phyloP scores from a whole-genome alignment of 768 basidiomycete species.

The Obba rivulosa region DNA sequence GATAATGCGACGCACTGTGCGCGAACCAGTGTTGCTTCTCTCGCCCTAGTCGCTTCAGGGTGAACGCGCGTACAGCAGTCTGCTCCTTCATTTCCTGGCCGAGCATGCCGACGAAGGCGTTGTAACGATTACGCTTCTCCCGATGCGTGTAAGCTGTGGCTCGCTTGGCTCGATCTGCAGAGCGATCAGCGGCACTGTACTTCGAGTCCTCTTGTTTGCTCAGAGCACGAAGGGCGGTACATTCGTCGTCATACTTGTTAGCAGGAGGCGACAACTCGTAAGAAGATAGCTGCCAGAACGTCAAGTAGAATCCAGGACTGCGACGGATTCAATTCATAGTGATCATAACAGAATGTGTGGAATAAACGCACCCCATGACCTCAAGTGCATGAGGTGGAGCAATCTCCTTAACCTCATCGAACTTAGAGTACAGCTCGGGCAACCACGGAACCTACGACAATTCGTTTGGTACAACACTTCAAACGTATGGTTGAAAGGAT shows the following conservation, averaged over 20 bases:
- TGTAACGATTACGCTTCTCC: conserved; percentile 60
- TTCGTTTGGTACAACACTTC: not conserved
- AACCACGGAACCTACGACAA: conserved; percentile 67
- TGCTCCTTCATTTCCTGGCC: conserved; percentile 74
- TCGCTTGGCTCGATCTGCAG: conserved; percentile 58
- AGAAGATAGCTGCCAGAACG: conserved; percentile 95
- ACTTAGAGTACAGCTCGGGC: conserved; percentile 63
- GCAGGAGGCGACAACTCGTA: conserved; percentile 83
- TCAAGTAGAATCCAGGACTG: conserved; percentile 89
- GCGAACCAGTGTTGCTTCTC: conserved; percentile 86
- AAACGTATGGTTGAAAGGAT: not conserved
- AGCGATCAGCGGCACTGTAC: conserved; percentile 63
- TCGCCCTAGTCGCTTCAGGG: conserved; percentile 66
- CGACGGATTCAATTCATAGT: conserved; percentile 4
- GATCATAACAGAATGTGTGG: not conserved
- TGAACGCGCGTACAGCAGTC: conserved; percentile 63
- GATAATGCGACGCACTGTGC: conserved; percentile 36
- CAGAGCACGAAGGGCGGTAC: conserved; percentile 49
- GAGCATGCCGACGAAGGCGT: conserved; percentile 50
- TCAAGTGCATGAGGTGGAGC: conserved; percentile 61
- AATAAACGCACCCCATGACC: conserved; percentile 59
- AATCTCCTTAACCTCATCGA: conserved; percentile 70
- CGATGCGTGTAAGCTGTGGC: conserved; percentile 53
- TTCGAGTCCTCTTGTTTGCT: conserved; percentile 67
- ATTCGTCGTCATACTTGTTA: conserved; percentile 75